A percentile compares a stretch with the other conserved stretches of the same genome.
Evolutionary conservation across 352 stramenopile species (phyloP).

Genomic region (Phytophthora cactorum): DNA sequence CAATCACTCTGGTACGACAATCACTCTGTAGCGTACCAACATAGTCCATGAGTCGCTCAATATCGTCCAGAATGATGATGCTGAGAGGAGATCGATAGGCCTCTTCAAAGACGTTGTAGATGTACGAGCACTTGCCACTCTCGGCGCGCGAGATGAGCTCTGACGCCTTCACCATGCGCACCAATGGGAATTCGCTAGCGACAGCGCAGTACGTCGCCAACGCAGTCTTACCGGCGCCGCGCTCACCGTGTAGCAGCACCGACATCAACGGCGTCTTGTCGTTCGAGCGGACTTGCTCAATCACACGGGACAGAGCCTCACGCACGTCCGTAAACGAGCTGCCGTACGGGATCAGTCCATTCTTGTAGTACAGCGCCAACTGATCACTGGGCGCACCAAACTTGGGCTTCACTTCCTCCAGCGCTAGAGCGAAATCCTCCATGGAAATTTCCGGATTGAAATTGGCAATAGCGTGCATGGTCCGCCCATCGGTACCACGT

Average conservation of each 20-base stretch:
- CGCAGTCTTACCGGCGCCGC: slow-evolving; percentile 97
- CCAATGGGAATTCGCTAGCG: slow-evolving; percentile 97
- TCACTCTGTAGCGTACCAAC: slow-evolving; percentile 56
- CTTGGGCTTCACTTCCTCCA: slow-evolving; percentile 97
- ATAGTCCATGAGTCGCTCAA: slow-evolving; percentile 99
- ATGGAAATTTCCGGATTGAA: slow-evolving; percentile 84
- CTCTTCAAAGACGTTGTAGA: slow-evolving; percentile 97
- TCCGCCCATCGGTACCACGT: slow-evolving; percentile 83
- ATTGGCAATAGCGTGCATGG: slow-evolving; percentile 81
- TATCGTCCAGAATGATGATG: slow-evolving; percentile 99
- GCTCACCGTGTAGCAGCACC: slow-evolving; percentile 95
- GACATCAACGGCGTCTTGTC: slow-evolving; percentile 97
- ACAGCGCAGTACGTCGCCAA: slow-evolving; percentile 97
- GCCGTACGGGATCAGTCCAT: slow-evolving; percentile 97
- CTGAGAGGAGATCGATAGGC: slow-evolving; percentile 98
- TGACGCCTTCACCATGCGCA: slow-evolving; percentile 97
- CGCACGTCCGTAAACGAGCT: slow-evolving; percentile 94
- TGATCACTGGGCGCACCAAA: slow-evolving; percentile 97
- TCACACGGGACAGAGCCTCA: slow-evolving; percentile 91
- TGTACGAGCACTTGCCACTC: slow-evolving; percentile 93
- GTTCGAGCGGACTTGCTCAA: slow-evolving; percentile 95
- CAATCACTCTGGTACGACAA: not conserved
- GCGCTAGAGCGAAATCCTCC: slow-evolving; percentile 95
- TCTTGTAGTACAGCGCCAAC: slow-evolving; percentile 94
- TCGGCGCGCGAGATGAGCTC: slow-evolving; percentile 97